Percentiles rank a stretch among this genome's conserved stretches.
Evolutionary conservation across 1,284 basidiomycete genomes (phyloP).

Genomic region (Trichosporon ovoides): DNA sequence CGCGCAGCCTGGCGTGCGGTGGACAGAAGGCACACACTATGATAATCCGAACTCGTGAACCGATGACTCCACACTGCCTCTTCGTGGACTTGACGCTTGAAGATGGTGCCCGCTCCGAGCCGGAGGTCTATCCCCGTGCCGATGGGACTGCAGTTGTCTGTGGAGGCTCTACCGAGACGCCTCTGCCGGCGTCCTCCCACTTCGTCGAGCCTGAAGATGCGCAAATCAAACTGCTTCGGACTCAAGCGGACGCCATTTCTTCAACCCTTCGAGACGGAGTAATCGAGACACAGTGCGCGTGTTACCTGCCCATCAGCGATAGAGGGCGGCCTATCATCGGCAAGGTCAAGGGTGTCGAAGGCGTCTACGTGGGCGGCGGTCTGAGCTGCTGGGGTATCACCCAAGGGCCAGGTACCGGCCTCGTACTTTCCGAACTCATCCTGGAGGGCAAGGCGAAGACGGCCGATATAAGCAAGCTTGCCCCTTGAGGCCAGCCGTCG

Average conservation of each 20-base stretch:
- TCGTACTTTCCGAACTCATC: constrained; percentile 54
- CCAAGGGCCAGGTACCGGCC: constrained; percentile 54
- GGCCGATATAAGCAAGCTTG: constrained; percentile 52
- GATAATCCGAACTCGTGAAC: constrained; percentile 45
- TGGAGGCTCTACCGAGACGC: constrained; percentile 43
- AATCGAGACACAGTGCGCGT: constrained; percentile 52
- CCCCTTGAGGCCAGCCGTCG: constrained; percentile 36
- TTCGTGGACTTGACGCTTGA: constrained; percentile 56
- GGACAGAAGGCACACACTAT: constrained; percentile 54
- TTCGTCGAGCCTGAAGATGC: constrained; percentile 45
- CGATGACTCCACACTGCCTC: constrained; percentile 46
- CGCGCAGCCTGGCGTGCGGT: constrained; percentile 41
- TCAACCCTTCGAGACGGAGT: constrained; percentile 44
- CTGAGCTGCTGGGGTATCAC: constrained; percentile 41
- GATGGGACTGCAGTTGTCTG: constrained; percentile 50
- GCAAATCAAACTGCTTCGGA: constrained; percentile 48
- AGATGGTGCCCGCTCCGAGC: constrained; percentile 48
- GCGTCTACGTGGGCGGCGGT: constrained; percentile 51
- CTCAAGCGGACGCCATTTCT: constrained; percentile 50
- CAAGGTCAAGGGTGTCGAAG: constrained; percentile 46
- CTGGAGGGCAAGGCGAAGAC: constrained; percentile 52
- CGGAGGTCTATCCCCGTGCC: constrained; percentile 52
- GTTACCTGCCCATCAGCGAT: constrained; percentile 55
- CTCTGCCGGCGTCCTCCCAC: constrained; percentile 46
- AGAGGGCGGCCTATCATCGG: constrained; percentile 54